phyloP scores from a whole-genome alignment of 2,329 filamentous ascomycete genomes.

The Neopestalotiopsis sp. region DNA sequence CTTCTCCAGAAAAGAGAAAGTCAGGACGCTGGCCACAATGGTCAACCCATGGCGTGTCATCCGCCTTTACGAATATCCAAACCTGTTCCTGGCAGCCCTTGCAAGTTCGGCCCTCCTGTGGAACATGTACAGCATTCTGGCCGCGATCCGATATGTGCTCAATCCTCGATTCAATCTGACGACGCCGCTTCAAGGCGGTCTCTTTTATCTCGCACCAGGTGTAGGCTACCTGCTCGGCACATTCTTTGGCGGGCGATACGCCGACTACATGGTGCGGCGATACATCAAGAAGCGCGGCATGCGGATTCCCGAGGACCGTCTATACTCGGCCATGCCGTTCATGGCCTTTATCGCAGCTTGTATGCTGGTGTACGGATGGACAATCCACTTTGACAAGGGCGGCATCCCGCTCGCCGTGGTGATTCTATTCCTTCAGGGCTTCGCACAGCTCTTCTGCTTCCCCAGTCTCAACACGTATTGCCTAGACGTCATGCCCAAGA shows the following conservation, averaged over 20 bases:
- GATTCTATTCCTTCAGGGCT: conserved; percentile 75
- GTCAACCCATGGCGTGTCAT: conserved; percentile 70
- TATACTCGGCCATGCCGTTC: conserved; percentile 65
- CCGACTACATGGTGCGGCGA: conserved; percentile 44
- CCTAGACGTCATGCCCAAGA: conserved; percentile 77
- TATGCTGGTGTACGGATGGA: conserved; percentile 68
- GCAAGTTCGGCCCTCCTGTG: conserved; percentile 70
- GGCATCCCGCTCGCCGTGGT: conserved; percentile 68
- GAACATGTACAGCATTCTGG: conserved; percentile 70
- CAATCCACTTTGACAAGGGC: conserved; percentile 53
- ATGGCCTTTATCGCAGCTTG: conserved; percentile 67
- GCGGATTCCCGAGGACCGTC: conserved; percentile 72
- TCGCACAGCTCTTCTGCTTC: conserved; percentile 78
- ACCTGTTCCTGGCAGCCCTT: conserved; percentile 64
- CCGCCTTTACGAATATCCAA: conserved; percentile 69
- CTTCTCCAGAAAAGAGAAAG: conserved; percentile 53
- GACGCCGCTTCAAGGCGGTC: conserved; percentile 64
- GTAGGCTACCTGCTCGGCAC: conserved; percentile 69
- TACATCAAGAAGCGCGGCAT: conserved; percentile 50
- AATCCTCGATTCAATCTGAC: conserved; percentile 72
- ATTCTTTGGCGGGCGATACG: conserved; percentile 63
- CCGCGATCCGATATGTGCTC: conserved; percentile 68
- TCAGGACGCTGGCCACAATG: conserved; percentile 62
- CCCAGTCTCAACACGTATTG: conserved; percentile 81
- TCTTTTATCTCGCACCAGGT: conserved; percentile 74